Evolutionary conservation across 2,329 filamentous ascomycete genomes (phyloP).

Genomic region (Neonectria punicea): DNA sequence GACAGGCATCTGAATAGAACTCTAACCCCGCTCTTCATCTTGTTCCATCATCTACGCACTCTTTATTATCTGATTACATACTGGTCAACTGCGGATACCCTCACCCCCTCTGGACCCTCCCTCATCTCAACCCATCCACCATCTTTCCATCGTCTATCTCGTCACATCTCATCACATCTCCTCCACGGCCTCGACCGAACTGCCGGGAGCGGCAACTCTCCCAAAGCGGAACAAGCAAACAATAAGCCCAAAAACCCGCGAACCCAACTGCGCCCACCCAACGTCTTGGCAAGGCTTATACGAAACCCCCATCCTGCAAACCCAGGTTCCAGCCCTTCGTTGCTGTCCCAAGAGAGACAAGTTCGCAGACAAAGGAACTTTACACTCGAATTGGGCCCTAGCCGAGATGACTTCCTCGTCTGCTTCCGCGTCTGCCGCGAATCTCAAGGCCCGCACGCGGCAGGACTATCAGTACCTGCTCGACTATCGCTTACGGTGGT

Average conservation of each 20-base stretch:
- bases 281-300: not conserved
- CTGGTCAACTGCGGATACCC: not conserved
- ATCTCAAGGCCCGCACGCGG: slow-evolving; percentile 71
- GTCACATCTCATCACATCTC: not conserved
- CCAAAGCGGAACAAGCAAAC: not conserved
- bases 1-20: slow-evolving; percentile 19
- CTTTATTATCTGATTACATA: too few relatives aligned
- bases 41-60: not conserved
- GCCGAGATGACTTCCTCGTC: slow-evolving; percentile 18
- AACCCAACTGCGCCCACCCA: not conserved
- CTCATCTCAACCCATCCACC: not conserved
- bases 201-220: slow-evolving; percentile 6
- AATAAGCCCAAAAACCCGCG: not conserved
- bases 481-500: slow-evolving; percentile 91
- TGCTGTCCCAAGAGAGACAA: not conserved
- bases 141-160: not conserved
- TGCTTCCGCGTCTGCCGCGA: slow-evolving; percentile 29
- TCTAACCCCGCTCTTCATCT: slow-evolving; percentile 16
- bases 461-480: slow-evolving; percentile 81
- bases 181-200: slow-evolving; percentile 1
- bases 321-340: not conserved
- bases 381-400: not conserved
- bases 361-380: not conserved
- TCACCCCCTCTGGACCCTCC: slow-evolving; percentile 8
- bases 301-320: not conserved